These are phyloP conservation scores for Graphium sp. DNA, from an alignment of 2,329 filamentous ascomycete genomes.

Conservation along the genomic window DNA sequence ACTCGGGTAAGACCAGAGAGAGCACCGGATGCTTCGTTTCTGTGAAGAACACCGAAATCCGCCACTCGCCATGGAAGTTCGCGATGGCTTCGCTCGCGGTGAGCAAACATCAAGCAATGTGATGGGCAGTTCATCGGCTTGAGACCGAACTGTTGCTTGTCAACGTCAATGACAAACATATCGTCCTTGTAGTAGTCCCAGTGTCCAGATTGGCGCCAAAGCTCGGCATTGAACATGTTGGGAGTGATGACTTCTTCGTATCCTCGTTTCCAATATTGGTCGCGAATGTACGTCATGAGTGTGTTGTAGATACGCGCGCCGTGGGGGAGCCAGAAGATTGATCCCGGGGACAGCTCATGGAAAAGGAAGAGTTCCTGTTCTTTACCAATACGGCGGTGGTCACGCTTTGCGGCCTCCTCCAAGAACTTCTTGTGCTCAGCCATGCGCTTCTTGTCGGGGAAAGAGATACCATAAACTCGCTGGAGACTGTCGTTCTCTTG, in stretches of 20 bases:
- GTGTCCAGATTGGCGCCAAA: slow-evolving; percentile 93
- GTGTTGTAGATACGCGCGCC: slow-evolving; percentile 90
- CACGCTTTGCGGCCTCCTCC: slow-evolving; percentile 94
- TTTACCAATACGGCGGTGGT: slow-evolving; percentile 83
- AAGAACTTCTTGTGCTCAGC: slow-evolving; percentile 88
- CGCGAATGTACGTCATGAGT: slow-evolving; percentile 62
- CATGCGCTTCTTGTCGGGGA: slow-evolving; percentile 88
- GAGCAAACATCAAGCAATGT: slow-evolving; percentile 40
- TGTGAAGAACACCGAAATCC: slow-evolving; percentile 88
- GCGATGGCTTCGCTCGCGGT: slow-evolving; percentile 19
- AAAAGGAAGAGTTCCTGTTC: slow-evolving; percentile 98
- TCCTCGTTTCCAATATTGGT: slow-evolving; percentile 82
- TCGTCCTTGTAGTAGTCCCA: slow-evolving; percentile 79
- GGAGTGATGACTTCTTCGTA: slow-evolving; percentile 93
- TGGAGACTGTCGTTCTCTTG: slow-evolving; percentile 89
- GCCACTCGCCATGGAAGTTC: slow-evolving; percentile 86
- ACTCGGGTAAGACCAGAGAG: slow-evolving; percentile 83
- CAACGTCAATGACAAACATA: slow-evolving; percentile 62
- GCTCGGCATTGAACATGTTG: slow-evolving; percentile 79
- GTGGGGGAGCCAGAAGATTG: slow-evolving; percentile 81
- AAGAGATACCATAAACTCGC: slow-evolving; percentile 91
- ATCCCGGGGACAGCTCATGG: slow-evolving; percentile 82
- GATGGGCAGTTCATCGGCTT: slow-evolving; percentile 99
- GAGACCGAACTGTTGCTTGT: slow-evolving; percentile 57
- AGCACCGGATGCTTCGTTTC: slow-evolving; percentile 89